Percentiles rank a stretch among this genome's conserved stretches.
These are phyloP conservation scores for Rubroboletus satanas DNA, from an alignment of 768 basidiomycete genomes.

Conservation along the genomic window DNA sequence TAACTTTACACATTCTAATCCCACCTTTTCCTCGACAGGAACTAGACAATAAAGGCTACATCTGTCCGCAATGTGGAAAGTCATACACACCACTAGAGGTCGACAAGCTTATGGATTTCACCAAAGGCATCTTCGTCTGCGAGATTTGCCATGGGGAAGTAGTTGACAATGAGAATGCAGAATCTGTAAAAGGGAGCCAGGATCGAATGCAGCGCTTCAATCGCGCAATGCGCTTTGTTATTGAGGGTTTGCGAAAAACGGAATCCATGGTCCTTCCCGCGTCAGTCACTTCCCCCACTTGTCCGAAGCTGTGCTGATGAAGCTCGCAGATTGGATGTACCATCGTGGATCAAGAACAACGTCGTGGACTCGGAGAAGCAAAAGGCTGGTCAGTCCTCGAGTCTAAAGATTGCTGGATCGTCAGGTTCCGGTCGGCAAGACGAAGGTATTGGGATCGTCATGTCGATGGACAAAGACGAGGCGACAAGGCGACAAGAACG, in stretches of 20 bases:
- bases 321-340: slow-evolving; percentile 68
- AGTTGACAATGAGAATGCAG: slow-evolving; percentile 87
- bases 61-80: slow-evolving; percentile 84
- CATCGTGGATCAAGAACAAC: slow-evolving; percentile 75
- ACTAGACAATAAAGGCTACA: slow-evolving; percentile 95
- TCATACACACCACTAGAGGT: slow-evolving; percentile 85
- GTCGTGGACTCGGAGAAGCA: slow-evolving; percentile 60
- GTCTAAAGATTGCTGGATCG: slow-evolving; percentile 73
- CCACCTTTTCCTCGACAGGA: slow-evolving; percentile 49
- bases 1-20: neutral
- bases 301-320: neutral
- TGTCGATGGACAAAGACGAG: slow-evolving; percentile 88
- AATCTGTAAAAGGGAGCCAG: slow-evolving; percentile 78
- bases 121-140: slow-evolving; percentile 66
- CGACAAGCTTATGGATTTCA: slow-evolving; percentile 75
- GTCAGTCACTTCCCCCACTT: slow-evolving; percentile 41
- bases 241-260: slow-evolving; percentile 83
- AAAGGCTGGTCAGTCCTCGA: slow-evolving; percentile 47
- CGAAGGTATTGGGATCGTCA: slow-evolving; percentile 80
- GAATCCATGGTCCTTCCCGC: slow-evolving; percentile 83
- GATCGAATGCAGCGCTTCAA: slow-evolving; percentile 97
- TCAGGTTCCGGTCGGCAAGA: slow-evolving; percentile 55
- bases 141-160: slow-evolving; percentile 86
- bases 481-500: slow-evolving; percentile 67
- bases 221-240: slow-evolving; percentile 81